A percentile compares a stretch with the other conserved stretches of the same genome.
Evolutionary conservation across 1,284 basidiomycete species (phyloP).

Genomic region (Leccinum glutinopallens): DNA sequence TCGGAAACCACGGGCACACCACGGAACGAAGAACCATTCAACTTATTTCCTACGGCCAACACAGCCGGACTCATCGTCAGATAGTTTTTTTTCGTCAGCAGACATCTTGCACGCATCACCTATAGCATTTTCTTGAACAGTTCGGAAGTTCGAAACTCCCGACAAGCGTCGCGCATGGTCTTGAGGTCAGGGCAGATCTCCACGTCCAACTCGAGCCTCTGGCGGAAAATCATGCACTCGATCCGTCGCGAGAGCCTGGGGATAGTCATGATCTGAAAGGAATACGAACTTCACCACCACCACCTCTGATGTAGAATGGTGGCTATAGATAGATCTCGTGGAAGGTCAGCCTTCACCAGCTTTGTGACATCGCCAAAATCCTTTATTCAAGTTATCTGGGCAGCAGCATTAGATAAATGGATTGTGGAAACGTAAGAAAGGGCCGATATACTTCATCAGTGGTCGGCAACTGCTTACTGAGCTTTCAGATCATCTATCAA

Average conservation of each 20-base stretch:
- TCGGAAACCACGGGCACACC: slow-evolving; percentile 84
- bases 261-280: slow-evolving; percentile 70
- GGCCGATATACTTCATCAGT: slow-evolving; percentile 63
- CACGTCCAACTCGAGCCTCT: slow-evolving; percentile 79
- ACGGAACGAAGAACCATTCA: slow-evolving; percentile 67
- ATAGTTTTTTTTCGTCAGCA: too few relatives aligned
- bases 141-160: slow-evolving; percentile 71
- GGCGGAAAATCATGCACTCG: slow-evolving; percentile 82
- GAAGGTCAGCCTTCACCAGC: slow-evolving; percentile 80
- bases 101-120: not conserved
- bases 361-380: slow-evolving; percentile 69
- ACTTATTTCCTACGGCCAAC: too few relatives aligned
- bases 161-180: slow-evolving; percentile 72
- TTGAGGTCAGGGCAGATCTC: slow-evolving; percentile 84
- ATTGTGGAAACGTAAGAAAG: not conserved
- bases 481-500: slow-evolving; percentile 73
- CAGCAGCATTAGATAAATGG: not conserved
- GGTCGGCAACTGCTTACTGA: slow-evolving; percentile 76
- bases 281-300: slow-evolving; percentile 7
- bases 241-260: slow-evolving; percentile 75
- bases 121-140: slow-evolving; percentile 67
- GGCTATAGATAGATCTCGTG: slow-evolving; percentile 51
- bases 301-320: not conserved
- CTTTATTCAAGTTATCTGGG: slow-evolving; percentile 61
- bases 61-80: too few relatives aligned